These are phyloP conservation scores for Graphilbum fragrans DNA, from an alignment of 2,329 filamentous ascomycete genomes.

Conservation along the genomic window DNA sequence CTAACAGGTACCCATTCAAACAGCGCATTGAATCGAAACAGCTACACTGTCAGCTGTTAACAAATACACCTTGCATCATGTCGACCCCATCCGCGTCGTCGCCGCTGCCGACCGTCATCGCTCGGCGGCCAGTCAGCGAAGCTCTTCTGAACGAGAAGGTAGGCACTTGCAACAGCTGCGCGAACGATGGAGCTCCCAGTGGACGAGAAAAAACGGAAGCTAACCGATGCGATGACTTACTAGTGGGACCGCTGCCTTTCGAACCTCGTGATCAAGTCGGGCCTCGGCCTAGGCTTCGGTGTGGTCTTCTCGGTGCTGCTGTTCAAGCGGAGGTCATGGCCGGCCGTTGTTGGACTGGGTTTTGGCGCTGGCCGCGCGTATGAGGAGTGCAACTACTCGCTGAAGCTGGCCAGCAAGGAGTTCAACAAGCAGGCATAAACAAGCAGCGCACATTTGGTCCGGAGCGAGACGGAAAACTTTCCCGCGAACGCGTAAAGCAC, in stretches of 20 bases:
- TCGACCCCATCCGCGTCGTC: slow-evolving; percentile 40
- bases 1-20: no score
- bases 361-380: slow-evolving; percentile 95
- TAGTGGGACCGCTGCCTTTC: slow-evolving; percentile 99
- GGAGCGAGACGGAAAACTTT: no score
- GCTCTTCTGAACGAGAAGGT: slow-evolving; percentile 99
- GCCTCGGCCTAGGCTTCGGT: slow-evolving; percentile 90
- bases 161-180: no score
- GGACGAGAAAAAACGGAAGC: background rate
- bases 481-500: no score
- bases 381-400: slow-evolving; percentile 88
- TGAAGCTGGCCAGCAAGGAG: slow-evolving; percentile 49
- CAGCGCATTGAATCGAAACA: background rate
- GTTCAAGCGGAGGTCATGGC: slow-evolving; percentile 97
- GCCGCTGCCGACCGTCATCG: slow-evolving; percentile 46
- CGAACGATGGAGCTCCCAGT: no score
- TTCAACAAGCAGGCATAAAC: slow-evolving; percentile 24
- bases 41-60: slow-evolving; percentile 2
- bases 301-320: slow-evolving; percentile 97
- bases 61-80: slow-evolving; percentile 26
- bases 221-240: background rate
- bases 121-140: slow-evolving; percentile 86
- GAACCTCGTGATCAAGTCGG: slow-evolving; percentile 92
- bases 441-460: background rate
- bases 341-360: slow-evolving; percentile 84